Evolutionary conservation across 2,329 filamentous ascomycete genomes (phyloP).

Genomic region (Beauveria sp.): DNA sequence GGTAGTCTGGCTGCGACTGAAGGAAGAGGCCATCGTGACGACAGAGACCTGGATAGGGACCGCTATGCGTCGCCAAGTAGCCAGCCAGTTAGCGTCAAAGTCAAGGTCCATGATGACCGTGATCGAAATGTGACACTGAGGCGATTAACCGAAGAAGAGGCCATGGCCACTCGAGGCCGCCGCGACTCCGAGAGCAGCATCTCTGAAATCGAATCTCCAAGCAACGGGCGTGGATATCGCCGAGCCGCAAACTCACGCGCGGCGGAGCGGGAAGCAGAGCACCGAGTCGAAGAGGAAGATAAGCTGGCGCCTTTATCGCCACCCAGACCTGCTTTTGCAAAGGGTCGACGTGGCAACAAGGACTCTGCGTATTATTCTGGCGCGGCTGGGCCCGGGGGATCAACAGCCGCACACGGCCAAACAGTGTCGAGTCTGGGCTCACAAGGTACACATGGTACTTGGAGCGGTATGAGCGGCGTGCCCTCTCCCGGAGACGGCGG

Average conservation of each 20-base stretch:
- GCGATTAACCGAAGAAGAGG: conserved; percentile 53
- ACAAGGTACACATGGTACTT: conserved; percentile 43
- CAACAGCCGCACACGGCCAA: conserved; percentile 28
- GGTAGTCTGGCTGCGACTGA: conserved; percentile 41
- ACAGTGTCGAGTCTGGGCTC: conserved; percentile 42
- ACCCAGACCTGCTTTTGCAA: conserved; percentile 50
- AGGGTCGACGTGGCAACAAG: conserved; percentile 39
- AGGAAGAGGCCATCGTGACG: conserved; percentile 27
- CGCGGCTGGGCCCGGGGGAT: conserved; percentile 35
- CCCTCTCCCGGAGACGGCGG: conserved; percentile 37
- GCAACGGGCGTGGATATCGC: conserved; percentile 42
- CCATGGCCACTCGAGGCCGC: conserved; percentile 34
- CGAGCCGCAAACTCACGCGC: conserved; percentile 42
- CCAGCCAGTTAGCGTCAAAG: conserved; percentile 48
- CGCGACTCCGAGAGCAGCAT: conserved; percentile 48
- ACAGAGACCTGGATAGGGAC: conserved; percentile 31
- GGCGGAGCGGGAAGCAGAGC: conserved; percentile 40
- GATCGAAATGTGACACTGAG: conserved; percentile 55
- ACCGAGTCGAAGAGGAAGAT: conserved; percentile 31
- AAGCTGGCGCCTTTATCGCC: conserved; percentile 42
- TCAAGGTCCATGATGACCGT: conserved; percentile 53
- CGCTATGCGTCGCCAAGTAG: conserved; percentile 34
- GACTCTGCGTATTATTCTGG: conserved; percentile 56
- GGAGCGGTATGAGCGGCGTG: conserved; percentile 40
- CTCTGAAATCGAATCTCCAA: conserved; percentile 48